Conservation (phyloP, 352 stramenopile genomes). For the Pilasporangium apinafurcum region DNA sequence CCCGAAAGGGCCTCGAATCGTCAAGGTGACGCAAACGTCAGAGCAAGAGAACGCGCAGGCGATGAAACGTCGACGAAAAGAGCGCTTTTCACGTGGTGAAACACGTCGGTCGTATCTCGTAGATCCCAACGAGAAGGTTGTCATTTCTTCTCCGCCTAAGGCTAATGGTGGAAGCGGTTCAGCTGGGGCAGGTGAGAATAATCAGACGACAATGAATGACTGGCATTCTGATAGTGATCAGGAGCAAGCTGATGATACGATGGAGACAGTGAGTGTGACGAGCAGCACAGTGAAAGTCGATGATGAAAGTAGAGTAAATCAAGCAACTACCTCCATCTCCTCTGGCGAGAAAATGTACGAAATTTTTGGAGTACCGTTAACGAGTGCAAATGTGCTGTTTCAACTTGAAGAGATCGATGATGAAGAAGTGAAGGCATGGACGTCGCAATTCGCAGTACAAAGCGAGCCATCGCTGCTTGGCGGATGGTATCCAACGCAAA, state of each 20-base stretch:
- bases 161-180: conserved; percentile 1
- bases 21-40: conserved; percentile 70
- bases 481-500: conserved; percentile 74
- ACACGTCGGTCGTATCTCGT: conserved; percentile 57
- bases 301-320: conserved; percentile 1
- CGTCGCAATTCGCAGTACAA: conserved; percentile 33
- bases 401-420: conserved; percentile 71
- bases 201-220: conserved; percentile 13
- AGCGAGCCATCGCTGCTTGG: conserved; percentile 47
- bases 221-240: conserved; percentile 46
- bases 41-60: conserved; percentile 55
- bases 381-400: conserved; percentile 67
- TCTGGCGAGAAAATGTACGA: conserved; percentile 34
- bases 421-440: conserved; percentile 52
- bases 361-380: conserved; percentile 70
- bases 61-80: conserved; percentile 57
- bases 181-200: neutral
- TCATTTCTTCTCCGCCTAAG: neutral
- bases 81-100: conserved; percentile 56
- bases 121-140: conserved; percentile 15
- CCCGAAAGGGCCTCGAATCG: conserved; percentile 59
- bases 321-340: neutral
- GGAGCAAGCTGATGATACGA: conserved; percentile 22
- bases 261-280: conserved; percentile 10
- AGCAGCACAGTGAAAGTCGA: neutral